Conservation (phyloP, 2,329 filamentous ascomycete genomes). For the Paradendryphiella salina region DNA sequence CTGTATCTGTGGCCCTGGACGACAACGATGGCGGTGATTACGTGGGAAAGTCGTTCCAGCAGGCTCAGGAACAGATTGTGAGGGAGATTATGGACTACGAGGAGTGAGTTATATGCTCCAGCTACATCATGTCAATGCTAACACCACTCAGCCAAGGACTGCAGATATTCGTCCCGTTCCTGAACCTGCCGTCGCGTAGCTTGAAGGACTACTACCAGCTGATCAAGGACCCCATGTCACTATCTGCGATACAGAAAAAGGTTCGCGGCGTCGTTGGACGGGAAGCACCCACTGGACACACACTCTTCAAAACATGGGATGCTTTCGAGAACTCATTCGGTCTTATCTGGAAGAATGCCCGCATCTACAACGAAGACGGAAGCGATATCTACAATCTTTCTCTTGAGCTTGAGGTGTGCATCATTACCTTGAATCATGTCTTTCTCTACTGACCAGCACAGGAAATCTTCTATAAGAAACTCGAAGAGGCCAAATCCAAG, state of each 20-base stretch:
- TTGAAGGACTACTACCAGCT: conserved; percentile 85
- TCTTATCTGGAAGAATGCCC: conserved; percentile 84
- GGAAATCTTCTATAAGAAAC: conserved; percentile 68
- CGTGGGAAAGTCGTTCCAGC: conserved; percentile 71
- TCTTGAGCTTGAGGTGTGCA: conserved; percentile 72
- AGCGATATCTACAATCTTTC: conserved; percentile 81
- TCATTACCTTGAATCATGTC: not conserved
- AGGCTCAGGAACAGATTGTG: conserved; percentile 84
- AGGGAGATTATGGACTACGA: conserved; percentile 72
- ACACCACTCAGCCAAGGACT: conserved; percentile 55
- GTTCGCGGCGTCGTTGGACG: conserved; percentile 74
- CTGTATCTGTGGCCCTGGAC: conserved; percentile 30
- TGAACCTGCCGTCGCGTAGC: conserved; percentile 73
- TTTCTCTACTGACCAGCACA: conserved; percentile 46
- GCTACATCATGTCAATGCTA: conserved; percentile 4
- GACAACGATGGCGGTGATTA: conserved; percentile 27
- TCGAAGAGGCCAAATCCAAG: conserved; percentile 71
- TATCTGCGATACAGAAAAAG: conserved; percentile 76
- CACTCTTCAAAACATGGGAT: conserved; percentile 80
- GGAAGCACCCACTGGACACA: conserved; percentile 60
- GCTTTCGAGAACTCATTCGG: conserved; percentile 78
- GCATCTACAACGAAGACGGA: conserved; percentile 87
- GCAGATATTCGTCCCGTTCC: conserved; percentile 73
- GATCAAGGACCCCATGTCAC: conserved; percentile 77
- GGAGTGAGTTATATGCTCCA: conserved; percentile 23